Base-by-base conservation (phyloP, 192 early-diverging fungal species). In the Gryganskiella cystojenkinii region DNA sequence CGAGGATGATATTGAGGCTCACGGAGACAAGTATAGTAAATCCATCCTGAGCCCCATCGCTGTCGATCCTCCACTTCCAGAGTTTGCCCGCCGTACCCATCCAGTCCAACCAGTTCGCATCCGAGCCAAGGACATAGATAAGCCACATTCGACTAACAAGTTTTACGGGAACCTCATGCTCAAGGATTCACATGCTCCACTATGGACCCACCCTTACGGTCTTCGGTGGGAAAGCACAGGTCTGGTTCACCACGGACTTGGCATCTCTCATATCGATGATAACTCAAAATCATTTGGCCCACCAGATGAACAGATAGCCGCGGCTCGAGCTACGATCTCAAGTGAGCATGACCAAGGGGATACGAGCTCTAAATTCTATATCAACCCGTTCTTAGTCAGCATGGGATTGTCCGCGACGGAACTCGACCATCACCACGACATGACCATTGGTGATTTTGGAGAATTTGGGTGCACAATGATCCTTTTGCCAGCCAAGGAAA, bases 161-260 rank as follows among this genome's bases (percentile, higher is more conserved):
- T 80, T 80, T 53, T 80, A 80, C 44, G 78, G 64, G 31, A 71
- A 71, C 47, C 52, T 71, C 0, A 27, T 80, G 35, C 27, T 71
- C 1, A 64, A 47, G 4, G 63, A 80, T 43, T 68, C 68, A 8
- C 67, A 67, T 37, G 63, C 68, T 22, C 78, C 78, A 0, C 49
- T 71, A 22, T 80, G 78, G 78, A 70, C 78, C 35, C 78, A 67
- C 22, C 78, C 78, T 3, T 80, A 71, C 43, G 78, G 78, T 35
- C 43, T 80, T 9, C 78, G 78, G 14, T 80, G 78, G 78, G 78
- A 80, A 46, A 71, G 59, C n/a, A n/a, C 17, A 2, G 52, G 27
- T 27, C 14, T n/a, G 17, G 47, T 31, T 24, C 58, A 66, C 8
- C 57, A 67, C 3, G 78, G 78, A 3, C 45, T 80, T 17, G 51